Evolutionary conservation across 2,329 filamentous ascomycete genomes (phyloP), one percentile per base, ranked within the genome.

Genomic region (Kalmusia sp.): DNA sequence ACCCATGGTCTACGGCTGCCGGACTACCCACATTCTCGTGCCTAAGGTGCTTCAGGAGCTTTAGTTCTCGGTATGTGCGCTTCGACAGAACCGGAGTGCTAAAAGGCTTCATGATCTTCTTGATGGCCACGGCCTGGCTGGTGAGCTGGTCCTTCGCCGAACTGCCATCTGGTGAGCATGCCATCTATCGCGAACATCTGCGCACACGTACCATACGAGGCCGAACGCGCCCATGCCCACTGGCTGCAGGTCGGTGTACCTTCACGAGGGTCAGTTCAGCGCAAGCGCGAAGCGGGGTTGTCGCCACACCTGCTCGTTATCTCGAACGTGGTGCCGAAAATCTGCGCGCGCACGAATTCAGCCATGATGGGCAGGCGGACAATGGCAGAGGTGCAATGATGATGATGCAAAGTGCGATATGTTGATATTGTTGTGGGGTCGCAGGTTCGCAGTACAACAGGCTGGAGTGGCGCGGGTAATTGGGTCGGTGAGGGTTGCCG

Each of bases 71-170:
- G 77, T 99, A 99, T 63, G 95, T 99, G 73, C 95, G 87, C 83
- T 99, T 99, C 54, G 95, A 95, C 41, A 99, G 84, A 54, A 99
- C 95, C 1, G 95, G 93, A n/a, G 95, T 99, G 83, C 93, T 97
- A 80, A 99, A 99, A 8, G 95, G 95, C 83, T 98, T 99, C 93
- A 99, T 98, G 73, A 99, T 99, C 86, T 99, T 99, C 86, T 99
- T 99, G 75, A 99, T 93, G 54, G 95, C 95, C 57, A 99, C 95
- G 78, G 93, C 92, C 77, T 97, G 93, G 75, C 86, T 91, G 55
- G 95, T 98, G 78, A 99, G 92, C 81, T 98, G 93, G 77, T 99
- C 95, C 79, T 92, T 93, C 53, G 95, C 95, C 61, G 95, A 98
- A 79, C 93, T 98, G 74, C 48, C 52, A 45, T 7, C 17, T 14